phyloP scores from a whole-genome alignment of 495 filamentous ascomycete species.

The Aspergillus ellipticus region DNA sequence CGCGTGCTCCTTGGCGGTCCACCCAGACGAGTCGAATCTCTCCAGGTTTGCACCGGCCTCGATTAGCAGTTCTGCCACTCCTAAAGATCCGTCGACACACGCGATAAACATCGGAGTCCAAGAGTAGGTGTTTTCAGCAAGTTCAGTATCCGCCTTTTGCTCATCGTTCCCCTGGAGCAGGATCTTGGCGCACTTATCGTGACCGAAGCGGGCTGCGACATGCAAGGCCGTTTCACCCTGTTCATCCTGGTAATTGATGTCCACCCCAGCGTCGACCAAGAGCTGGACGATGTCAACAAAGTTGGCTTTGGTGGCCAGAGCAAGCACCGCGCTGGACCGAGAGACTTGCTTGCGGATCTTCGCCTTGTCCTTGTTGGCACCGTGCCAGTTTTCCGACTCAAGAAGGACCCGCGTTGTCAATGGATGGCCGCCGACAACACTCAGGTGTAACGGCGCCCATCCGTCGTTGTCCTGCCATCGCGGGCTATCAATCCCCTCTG shows the following conservation, averaged over 20 bases:
- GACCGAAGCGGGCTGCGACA: constrained; percentile 84
- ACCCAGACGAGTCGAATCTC: constrained; percentile 77
- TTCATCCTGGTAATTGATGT: constrained; percentile 90
- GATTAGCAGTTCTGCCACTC: constrained; percentile 72
- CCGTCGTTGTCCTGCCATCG: constrained; percentile 92
- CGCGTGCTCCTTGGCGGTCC: constrained; percentile 93
- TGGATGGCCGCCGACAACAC: constrained; percentile 86
- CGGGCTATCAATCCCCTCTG: constrained; percentile 76
- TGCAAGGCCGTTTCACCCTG: constrained; percentile 93
- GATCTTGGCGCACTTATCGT: constrained; percentile 71
- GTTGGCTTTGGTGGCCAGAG: constrained; percentile 81
- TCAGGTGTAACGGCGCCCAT: constrained; percentile 84
- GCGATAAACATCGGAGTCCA: constrained; percentile 95
- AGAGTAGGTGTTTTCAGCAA: constrained; percentile 77
- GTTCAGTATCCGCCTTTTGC: constrained; percentile 71
- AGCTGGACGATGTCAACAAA: constrained; percentile 77
- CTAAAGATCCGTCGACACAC: constrained; percentile 76
- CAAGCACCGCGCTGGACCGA: constrained; percentile 85
- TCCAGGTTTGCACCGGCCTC: constrained; percentile 71
- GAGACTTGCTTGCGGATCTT: constrained; percentile 64
- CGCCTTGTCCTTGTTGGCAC: constrained; percentile 53
- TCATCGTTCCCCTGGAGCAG: constrained; percentile 64
- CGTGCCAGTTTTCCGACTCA: constrained; percentile 71
- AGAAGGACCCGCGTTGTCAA: constrained; percentile 78
- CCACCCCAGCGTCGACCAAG: constrained; percentile 84